Conservation (phyloP, 352 stramenopile genomes). For the Phytophthora agathidicida region DNA sequence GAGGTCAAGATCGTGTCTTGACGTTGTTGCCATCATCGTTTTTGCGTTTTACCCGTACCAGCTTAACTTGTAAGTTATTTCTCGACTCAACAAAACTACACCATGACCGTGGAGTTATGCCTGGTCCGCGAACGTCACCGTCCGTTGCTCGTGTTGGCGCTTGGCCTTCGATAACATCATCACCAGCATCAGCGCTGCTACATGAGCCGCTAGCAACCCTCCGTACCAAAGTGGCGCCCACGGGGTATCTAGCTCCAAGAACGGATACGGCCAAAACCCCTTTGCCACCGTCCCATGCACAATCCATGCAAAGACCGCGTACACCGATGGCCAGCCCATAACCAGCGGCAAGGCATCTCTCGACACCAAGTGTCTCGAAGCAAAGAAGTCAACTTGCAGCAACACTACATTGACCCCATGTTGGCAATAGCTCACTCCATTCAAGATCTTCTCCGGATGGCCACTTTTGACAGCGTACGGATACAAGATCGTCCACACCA, state of each 20-base stretch:
- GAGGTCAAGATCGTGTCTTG: constrained; percentile 57
- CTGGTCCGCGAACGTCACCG: constrained; percentile 4
- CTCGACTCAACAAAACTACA: background rate
- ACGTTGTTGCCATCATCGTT: constrained; percentile 7
- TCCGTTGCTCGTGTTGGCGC: constrained; percentile 16
- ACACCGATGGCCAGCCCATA: constrained; percentile 65
- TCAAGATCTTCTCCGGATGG: constrained; percentile 62
- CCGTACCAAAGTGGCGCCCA: constrained; percentile 79
- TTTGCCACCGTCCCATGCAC: constrained; percentile 68
- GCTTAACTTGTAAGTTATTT: constrained; percentile 28
- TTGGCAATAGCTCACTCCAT: constrained; percentile 83
- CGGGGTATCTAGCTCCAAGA: constrained; percentile 73
- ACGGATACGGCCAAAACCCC: constrained; percentile 85
- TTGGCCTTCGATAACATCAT: constrained; percentile 60
- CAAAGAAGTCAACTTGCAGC: constrained; percentile 70
- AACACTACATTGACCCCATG: constrained; percentile 76
- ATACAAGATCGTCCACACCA: constrained; percentile 82
- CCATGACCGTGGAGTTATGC: background rate
- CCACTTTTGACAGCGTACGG: constrained; percentile 60
- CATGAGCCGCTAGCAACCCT: constrained; percentile 57
- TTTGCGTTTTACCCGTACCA: constrained; percentile 5
- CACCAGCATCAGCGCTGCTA: constrained; percentile 43
- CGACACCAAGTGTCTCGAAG: constrained; percentile 58
- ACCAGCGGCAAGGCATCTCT: constrained; percentile 62
- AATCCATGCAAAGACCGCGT: constrained; percentile 80